Conservation (phyloP, 176 grass and related monocot genomes). For the Phragmites australis region DNA sequence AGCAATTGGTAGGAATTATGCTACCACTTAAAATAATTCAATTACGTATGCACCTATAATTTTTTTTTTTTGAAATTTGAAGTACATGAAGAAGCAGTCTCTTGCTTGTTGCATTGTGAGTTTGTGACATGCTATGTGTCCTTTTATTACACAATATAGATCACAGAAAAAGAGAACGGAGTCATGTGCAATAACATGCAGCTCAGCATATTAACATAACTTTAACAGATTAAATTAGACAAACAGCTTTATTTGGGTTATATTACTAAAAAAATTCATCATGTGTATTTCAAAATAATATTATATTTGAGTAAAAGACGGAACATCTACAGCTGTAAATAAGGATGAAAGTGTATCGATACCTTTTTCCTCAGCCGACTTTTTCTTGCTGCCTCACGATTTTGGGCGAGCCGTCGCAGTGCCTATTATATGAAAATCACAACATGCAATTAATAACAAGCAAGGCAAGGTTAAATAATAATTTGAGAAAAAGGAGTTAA, state of each 20-base stretch:
- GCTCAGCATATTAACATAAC: neutral
- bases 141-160: slow-evolving; percentile 4
- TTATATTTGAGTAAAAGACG: neutral
- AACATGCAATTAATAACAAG: slow-evolving; percentile 16
- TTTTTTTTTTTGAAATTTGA: neutral
- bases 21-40: neutral
- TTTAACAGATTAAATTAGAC: neutral
- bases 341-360: neutral
- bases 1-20: neutral
- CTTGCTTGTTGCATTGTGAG: neutral
- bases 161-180: slow-evolving; percentile 12
- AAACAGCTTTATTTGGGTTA: neutral
- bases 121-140: neutral
- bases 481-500: neutral
- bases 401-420: slow-evolving; percentile 66
- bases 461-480: neutral
- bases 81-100: neutral
- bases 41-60: neutral
- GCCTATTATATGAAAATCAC: slow-evolving; percentile 30
- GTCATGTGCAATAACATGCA: neutral
- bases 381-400: slow-evolving; percentile 77
- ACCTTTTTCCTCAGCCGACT: slow-evolving; percentile 80
- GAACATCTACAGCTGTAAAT: neutral
- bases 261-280: neutral
- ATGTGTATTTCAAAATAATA: neutral